These are phyloP conservation scores for Phytophthora melonis DNA, from an alignment of 352 stramenopile species.

Conservation along the genomic window DNA sequence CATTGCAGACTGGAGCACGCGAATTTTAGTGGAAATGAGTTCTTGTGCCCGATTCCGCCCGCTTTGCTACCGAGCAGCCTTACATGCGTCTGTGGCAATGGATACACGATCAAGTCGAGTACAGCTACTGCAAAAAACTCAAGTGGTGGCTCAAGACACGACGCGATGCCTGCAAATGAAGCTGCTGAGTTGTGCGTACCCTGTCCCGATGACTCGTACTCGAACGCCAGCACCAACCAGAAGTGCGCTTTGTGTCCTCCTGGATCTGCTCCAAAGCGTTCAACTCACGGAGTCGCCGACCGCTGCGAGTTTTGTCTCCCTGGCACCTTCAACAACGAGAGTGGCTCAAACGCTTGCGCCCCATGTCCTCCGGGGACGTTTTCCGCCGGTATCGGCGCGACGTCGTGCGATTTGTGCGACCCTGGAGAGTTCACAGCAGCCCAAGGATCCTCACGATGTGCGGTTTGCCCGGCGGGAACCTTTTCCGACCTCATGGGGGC, in stretches of 20 bases:
- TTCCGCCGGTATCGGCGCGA: conserved; percentile 30
- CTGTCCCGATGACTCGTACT: conserved; percentile 53
- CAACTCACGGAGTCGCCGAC: conserved; percentile 11
- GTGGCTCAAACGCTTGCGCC: conserved; percentile 40
- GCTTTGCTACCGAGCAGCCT: conserved; percentile 32
- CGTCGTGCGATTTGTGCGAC: conserved; percentile 50
- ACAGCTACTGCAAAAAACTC: neutral
- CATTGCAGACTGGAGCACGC: conserved; percentile 22
- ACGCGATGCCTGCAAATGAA: conserved; percentile 22
- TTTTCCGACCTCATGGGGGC: conserved; percentile 34
- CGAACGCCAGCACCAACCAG: conserved; percentile 54
- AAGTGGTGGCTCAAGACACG: neutral
- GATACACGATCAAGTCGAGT: conserved; percentile 18
- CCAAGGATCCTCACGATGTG: conserved; percentile 37
- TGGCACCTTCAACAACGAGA: conserved; percentile 57
- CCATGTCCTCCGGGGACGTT: conserved; percentile 51
- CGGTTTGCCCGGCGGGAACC: conserved; percentile 38
- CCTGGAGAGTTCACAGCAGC: conserved; percentile 48
- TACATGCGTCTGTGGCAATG: conserved; percentile 47
- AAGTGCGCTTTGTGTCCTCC: conserved; percentile 52
- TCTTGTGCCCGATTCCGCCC: conserved; percentile 27
- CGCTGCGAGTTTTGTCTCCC: conserved; percentile 44
- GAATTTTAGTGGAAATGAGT: conserved; percentile 28
- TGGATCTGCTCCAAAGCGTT: conserved; percentile 22
- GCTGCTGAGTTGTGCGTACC: conserved; percentile 34